phyloP scores from a whole-genome alignment of 192 early-diverging fungal genomes.

The Coemansia sp. region DNA sequence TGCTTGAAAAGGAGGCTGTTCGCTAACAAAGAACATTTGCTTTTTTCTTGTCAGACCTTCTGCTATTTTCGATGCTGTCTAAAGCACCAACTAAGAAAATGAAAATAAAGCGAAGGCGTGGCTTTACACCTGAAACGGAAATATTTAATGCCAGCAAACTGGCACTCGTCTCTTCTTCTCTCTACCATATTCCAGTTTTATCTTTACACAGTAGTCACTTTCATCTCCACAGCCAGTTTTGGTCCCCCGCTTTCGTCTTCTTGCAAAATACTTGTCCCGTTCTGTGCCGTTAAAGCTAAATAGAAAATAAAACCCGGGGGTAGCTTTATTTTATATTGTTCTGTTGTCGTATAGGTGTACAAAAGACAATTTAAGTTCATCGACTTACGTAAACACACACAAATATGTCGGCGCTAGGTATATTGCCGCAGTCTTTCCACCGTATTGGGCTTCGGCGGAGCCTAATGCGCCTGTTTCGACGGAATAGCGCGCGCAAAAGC shows the following conservation, averaged over 20 bases:
- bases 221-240: not conserved
- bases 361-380: no score
- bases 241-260: not conserved
- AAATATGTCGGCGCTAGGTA: conserved; percentile 26
- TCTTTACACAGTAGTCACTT: conserved; percentile 1
- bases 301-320: no score
- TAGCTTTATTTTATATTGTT: no score
- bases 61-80: not conserved
- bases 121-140: not conserved
- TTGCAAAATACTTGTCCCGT: not conserved
- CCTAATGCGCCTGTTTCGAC: conserved; percentile 44
- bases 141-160: conserved; percentile 1
- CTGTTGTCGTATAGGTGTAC: no score
- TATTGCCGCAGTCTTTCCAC: conserved; percentile 46
- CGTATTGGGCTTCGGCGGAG: conserved; percentile 44
- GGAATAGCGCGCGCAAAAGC: conserved; percentile 35
- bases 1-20: not conserved
- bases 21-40: not conserved
- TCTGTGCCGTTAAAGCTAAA: no score
- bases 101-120: not conserved
- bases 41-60: not conserved
- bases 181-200: not conserved
- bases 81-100: not conserved
- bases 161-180: not conserved
- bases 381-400: not conserved